A percentile compares a stretch with the other conserved stretches of the same genome.
phyloP scores from a whole-genome alignment of 2,329 filamentous ascomycete genomes.

The Fusarium sp. region DNA sequence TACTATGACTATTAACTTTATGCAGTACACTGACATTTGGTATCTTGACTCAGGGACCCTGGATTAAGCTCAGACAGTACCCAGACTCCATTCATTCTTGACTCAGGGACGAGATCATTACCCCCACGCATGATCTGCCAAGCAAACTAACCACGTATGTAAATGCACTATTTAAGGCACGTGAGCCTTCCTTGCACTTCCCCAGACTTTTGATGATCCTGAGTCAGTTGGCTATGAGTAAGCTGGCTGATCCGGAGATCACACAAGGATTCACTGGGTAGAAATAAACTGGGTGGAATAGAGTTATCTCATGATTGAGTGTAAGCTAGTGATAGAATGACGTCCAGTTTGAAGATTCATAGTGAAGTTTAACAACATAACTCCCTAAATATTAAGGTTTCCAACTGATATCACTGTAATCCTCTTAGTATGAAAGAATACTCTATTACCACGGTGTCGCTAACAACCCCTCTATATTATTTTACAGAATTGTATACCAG shows the following conservation, averaged over 20 bases:
- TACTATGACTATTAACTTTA: background rate
- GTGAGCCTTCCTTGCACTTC: too few species aligned
- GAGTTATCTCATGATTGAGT: background rate
- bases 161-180: background rate
- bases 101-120: background rate
- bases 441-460: accelerated
- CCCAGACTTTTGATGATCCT: background rate
- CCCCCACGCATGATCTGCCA: background rate
- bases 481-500: accelerated
- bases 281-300: accelerated
- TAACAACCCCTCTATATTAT: background rate
- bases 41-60: background rate
- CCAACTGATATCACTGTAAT: too few species aligned
- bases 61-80: too few species aligned
- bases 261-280: too few species aligned
- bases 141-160: background rate
- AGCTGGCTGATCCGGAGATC: accelerated
- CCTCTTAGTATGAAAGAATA: accelerated
- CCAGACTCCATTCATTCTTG: too few species aligned
- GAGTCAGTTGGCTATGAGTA: background rate
- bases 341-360: accelerated
- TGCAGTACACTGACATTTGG: background rate
- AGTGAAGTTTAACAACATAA: accelerated
- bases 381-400: background rate
- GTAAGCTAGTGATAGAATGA: background rate